Percentiles rank a stretch among this genome's conserved stretches.
phyloP scores from a whole-genome alignment of 768 basidiomycete genomes.

The Pleurotus salmoneostramineus region DNA sequence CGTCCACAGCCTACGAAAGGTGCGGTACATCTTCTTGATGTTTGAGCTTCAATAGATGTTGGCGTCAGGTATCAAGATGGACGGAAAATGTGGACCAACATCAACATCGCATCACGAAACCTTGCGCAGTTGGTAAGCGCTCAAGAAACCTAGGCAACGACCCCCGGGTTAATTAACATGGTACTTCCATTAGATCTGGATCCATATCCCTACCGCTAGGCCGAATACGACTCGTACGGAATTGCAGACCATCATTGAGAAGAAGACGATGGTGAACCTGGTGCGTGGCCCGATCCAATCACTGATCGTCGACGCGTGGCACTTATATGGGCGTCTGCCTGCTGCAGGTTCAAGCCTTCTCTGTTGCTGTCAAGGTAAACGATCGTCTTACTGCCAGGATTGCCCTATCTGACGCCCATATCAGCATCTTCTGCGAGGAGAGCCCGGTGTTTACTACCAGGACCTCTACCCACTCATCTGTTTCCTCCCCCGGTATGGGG shows the following conservation, averaged over 20 bases:
- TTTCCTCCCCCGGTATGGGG: conserved; percentile 60
- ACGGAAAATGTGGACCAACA: conserved; percentile 65
- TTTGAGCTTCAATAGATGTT: neutral
- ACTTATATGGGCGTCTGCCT: neutral
- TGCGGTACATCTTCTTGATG: conserved; percentile 20
- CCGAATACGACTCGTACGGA: conserved; percentile 24
- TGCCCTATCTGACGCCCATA: neutral
- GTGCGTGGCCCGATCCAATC: conserved; percentile 25
- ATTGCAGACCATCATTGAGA: conserved; percentile 59
- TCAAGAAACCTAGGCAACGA: conserved; percentile 1
- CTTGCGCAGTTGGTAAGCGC: conserved; percentile 52
- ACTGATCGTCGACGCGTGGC: neutral
- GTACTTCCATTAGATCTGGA: conserved; percentile 37
- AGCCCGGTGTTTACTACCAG: conserved; percentile 67
- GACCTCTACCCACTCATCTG: conserved; percentile 70
- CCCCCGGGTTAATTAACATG: neutral
- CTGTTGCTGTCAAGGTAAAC: conserved; percentile 61
- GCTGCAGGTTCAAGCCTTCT: conserved; percentile 58
- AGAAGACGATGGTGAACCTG: conserved; percentile 71
- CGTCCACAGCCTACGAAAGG: conserved; percentile 68
- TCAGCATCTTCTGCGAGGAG: conserved; percentile 64
- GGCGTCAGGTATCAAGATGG: conserved; percentile 58
- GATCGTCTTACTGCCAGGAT: neutral
- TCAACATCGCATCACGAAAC: conserved; percentile 52
- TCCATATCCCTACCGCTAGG: conserved; percentile 47